Conservation (phyloP, 2,329 filamentous ascomycete species). For the Aspergillus ochraceoroseus region DNA sequence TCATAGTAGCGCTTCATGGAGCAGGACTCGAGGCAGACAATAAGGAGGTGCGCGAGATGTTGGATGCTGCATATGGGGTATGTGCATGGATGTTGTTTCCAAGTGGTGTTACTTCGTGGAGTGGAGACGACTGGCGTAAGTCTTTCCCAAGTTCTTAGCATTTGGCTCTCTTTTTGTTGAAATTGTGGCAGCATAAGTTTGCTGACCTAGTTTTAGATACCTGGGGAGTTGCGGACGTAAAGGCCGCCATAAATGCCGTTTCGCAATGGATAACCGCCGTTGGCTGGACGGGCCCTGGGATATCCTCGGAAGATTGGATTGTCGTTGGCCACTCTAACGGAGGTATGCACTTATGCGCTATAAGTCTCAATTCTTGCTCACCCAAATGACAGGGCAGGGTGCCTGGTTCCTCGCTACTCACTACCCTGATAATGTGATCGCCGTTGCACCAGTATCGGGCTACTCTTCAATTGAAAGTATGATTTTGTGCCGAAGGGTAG, state of each 20-base stretch:
- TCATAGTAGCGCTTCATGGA: conserved; percentile 53
- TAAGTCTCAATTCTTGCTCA: neutral
- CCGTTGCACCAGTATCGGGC: conserved; percentile 54
- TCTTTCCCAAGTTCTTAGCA: neutral
- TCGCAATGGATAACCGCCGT: conserved; percentile 48
- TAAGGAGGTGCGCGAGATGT: conserved; percentile 43
- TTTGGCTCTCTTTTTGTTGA: neutral
- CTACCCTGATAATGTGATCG: conserved; percentile 53
- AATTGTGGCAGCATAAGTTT: neutral
- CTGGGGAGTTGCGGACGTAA: conserved; percentile 54
- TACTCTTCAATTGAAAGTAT: conserved; percentile 53
- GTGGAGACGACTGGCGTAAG: conserved; percentile 57
- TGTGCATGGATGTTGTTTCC: conserved; percentile 55
- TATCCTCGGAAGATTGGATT: conserved; percentile 48
- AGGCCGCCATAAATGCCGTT: conserved; percentile 50
- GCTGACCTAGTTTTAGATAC: conserved; percentile 32
- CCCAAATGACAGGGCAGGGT: conserved; percentile 45
- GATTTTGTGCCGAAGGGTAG: neutral
- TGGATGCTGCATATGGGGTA: conserved; percentile 50
- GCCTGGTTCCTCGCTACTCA: conserved; percentile 55
- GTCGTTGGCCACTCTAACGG: conserved; percentile 58
- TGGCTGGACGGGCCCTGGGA: conserved; percentile 47
- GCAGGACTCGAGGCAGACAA: conserved; percentile 54
- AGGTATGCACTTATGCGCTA: conserved; percentile 28
- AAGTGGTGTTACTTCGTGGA: conserved; percentile 56